Evolutionary conservation across 768 basidiomycete genomes (phyloP).

Genomic region (Kwoniella shandongensis): DNA sequence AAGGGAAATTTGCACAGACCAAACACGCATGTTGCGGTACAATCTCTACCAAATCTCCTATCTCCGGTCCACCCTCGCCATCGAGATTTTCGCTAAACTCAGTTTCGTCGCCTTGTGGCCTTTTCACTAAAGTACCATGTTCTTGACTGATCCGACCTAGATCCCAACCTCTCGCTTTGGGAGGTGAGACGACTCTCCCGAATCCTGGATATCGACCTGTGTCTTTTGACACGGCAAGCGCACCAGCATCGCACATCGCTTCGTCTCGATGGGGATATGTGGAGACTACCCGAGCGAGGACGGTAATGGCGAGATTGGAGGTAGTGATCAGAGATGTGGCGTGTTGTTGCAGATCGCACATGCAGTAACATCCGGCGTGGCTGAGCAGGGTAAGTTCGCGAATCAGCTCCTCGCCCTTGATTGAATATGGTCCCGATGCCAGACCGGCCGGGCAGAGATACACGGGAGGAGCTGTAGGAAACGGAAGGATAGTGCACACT

Average conservation of each 20-base stretch:
- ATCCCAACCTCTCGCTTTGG: constrained; percentile 59
- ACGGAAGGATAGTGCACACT: constrained; percentile 55
- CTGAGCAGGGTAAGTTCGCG: constrained; percentile 15
- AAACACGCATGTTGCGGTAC: constrained; percentile 84
- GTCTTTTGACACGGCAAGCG: constrained; percentile 84
- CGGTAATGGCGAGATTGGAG: constrained; percentile 64
- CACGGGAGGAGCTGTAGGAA: no score
- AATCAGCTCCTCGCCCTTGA: neutral
- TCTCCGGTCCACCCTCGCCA: constrained; percentile 50
- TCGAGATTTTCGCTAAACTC: constrained; percentile 25
- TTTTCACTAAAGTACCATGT: constrained; percentile 65
- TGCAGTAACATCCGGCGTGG: constrained; percentile 63
- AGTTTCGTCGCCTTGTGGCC: constrained; percentile 2
- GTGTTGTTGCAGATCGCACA: constrained; percentile 80
- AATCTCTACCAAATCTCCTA: constrained; percentile 69
- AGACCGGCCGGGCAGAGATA: no score
- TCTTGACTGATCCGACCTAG: constrained; percentile 58
- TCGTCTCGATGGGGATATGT: constrained; percentile 70
- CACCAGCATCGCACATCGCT: constrained; percentile 73
- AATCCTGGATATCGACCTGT: constrained; percentile 70
- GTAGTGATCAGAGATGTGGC: constrained; percentile 67
- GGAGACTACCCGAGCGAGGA: constrained; percentile 74
- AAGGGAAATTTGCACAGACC: constrained; percentile 73
- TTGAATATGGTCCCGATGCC: neutral
- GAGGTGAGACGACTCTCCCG: constrained; percentile 66